Base-by-base conservation (phyloP, 306 rosid species). In the Cucurbita ficifolia region DNA sequence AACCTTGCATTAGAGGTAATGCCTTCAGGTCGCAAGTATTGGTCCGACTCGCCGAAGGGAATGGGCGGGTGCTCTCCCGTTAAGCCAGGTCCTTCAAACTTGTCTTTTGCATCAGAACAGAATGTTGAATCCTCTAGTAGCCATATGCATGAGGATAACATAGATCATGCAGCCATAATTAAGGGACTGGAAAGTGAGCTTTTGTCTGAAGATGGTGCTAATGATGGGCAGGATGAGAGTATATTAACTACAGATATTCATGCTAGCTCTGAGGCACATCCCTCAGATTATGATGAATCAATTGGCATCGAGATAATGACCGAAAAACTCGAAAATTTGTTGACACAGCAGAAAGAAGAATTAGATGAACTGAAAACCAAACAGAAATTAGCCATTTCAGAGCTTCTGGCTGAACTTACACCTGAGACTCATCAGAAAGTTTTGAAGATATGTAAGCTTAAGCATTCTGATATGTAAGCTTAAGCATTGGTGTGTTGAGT, bases 11-110 rank as follows among this genome's bases (percentile, higher is more conserved):
- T 95, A 61, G 99, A 95, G 76, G 78, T 80, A 76, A 81, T 89
- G 79, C 91, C 91, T 76, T 95, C 99, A 38, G 99, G 99, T 65
- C 96, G 97, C 46, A 91, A 80, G 82, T 95, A 86, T 70, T 95
- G 99, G 99, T 85, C 84, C 11, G 91, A 91, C 79, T 89, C 99
- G 17, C 99, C 97, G 40, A 95, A 75, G 83, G 86, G 77, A 71
- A 38, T 63, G 35, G 81, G 84, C 71, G 90, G 82, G 75, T 74
- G 52, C 83, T 88, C 96, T 82, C 96, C 90, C 35, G 58, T 43
- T 60, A 80, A 40, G 79, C 73, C 3, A 46, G 72, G 81, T 45
- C 52, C 81, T 85, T 87, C 97, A 54, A 49, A 81, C 81, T 78
- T 84, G 77, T 76, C 82, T 73, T 18, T 33, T 74, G 76, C 56